Percentiles rank a stretch among this genome's conserved stretches.
Conservation (phyloP, 2,329 filamentous ascomycete species). For the Colletotrichum musae region DNA sequence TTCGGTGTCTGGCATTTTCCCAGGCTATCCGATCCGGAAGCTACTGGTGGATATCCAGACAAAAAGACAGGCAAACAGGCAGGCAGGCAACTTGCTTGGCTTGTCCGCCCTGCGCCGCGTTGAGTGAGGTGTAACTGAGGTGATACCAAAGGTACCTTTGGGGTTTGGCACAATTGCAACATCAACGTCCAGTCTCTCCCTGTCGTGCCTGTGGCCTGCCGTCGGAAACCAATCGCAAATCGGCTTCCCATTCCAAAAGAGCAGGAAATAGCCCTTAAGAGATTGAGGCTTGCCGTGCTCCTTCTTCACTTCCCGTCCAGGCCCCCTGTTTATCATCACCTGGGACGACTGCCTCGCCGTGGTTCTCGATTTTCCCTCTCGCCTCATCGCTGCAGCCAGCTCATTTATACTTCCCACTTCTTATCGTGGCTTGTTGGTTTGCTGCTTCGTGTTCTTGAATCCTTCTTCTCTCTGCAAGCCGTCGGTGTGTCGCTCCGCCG, state of each 20-base stretch:
- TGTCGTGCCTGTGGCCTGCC: conserved; percentile 40
- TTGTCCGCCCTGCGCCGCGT: conserved; percentile 17
- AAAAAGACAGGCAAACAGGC: background rate
- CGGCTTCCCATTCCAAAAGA: conserved; percentile 35
- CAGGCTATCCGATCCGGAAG: background rate
- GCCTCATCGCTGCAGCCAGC: background rate
- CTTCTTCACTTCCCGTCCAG: conserved; percentile 14
- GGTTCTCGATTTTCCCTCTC: conserved; percentile 8
- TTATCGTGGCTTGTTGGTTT: background rate
- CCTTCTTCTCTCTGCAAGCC: background rate
- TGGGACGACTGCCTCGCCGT: conserved; percentile 18
- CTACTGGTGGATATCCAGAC: no score
- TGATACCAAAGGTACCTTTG: conserved; percentile 21
- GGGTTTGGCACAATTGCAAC: conserved; percentile 32
- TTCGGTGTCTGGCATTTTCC: conserved; percentile 5
- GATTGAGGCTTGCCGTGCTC: conserved; percentile 22
- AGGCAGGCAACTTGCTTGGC: conserved; percentile 1
- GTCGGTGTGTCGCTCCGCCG: conserved; percentile 2
- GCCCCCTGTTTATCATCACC: conserved; percentile 33
- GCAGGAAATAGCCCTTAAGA: conserved; percentile 19
- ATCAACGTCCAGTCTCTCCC: conserved; percentile 34
- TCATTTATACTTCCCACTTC: conserved; percentile 4
- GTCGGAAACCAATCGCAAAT: conserved; percentile 35
- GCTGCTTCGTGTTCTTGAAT: background rate
- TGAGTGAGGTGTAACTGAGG: background rate